Evolutionary conservation across 768 basidiomycete genomes (phyloP), one percentile per base, ranked within the genome.

Genomic region (Serendipita indica): DNA sequence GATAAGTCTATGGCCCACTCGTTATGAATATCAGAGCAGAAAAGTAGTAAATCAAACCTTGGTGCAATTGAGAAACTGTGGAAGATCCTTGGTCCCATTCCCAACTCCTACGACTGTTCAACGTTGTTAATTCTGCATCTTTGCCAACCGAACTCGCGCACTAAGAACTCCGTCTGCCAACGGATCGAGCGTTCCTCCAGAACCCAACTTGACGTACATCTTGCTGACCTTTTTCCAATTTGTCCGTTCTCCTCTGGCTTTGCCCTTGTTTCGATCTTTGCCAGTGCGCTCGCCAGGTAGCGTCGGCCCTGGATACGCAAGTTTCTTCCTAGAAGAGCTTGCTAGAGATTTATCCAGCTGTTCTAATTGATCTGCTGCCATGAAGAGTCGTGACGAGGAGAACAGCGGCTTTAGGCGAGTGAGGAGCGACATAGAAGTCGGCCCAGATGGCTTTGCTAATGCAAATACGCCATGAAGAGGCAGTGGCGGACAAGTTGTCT

Each of bases 151-250:
- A 62, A 58, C 57, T 62, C 6, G 59, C 76, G 64, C 67, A 92
- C 92, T 89, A 62, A 97, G 73, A n/a, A 96, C 90, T 39, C 94
- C 94, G 69, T 97, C 90, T 3, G 96, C 96, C 34, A 98, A 75
- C 14, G 96, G 94, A 73, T 99, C 96, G 56, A 99, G 74, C 2
- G 96, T 98, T 3, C 96, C 92, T 30, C 91, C 91, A 69, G 92
- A 89, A 1, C 91, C 92, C 54, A 93, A 80, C 71, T 94, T 93
- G 57, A 92, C 74, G 1, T 70, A 66, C 20, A 79, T 76, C 16
- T 66, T 67, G 46, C 18, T 59, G 25, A 54, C 22, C 59, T 59
- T 16, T 49, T n/a, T 10, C 33, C 60, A 33, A 37, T 58, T 58
- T 57, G 65, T 67, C 52, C 65, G 65, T 41, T 67, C 74, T 61